Percentiles rank a stretch among this genome's conserved stretches.
Evolutionary conservation across 192 early-diverging fungal genomes (phyloP).

Genomic region (Linnemannia elongata): DNA sequence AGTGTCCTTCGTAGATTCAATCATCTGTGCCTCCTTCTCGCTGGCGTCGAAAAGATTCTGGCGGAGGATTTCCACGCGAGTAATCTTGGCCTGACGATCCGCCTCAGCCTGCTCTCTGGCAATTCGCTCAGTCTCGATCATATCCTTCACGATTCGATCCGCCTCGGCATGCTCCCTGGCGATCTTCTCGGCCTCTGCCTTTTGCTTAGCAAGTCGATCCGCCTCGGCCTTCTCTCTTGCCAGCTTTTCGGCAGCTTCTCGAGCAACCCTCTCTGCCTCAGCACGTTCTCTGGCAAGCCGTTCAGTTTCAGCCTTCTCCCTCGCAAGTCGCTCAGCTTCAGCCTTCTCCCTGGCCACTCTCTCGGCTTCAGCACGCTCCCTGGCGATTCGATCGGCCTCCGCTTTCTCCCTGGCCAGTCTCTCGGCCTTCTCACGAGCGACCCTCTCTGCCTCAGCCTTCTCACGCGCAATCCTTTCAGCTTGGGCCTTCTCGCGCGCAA

Average conservation of each 20-base stretch:
- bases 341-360: not conserved
- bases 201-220: not conserved
- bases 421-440: slow-evolving; percentile 8
- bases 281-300: not conserved
- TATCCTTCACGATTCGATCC: slow-evolving; percentile 7
- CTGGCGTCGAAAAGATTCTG: not conserved
- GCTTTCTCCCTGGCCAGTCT: not conserved
- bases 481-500: not conserved
- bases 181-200: not conserved
- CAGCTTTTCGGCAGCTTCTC: not conserved
- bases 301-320: not conserved
- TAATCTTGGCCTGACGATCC: not conserved
- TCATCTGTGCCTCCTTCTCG: not conserved
- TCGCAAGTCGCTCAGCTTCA: not conserved
- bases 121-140: not conserved
- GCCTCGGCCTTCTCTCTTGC: not conserved
- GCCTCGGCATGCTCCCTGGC: not conserved
- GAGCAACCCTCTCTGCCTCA: not conserved
- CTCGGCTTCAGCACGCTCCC: slow-evolving; percentile 11
- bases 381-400: not conserved
- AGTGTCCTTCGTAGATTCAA: not conserved
- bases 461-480: not conserved
- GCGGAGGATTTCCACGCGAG: not conserved
- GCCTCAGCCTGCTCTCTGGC: not conserved
- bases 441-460: slow-evolving; percentile 13